Conservation (phyloP, 257 asterid species). For the Avicennia marina region DNA sequence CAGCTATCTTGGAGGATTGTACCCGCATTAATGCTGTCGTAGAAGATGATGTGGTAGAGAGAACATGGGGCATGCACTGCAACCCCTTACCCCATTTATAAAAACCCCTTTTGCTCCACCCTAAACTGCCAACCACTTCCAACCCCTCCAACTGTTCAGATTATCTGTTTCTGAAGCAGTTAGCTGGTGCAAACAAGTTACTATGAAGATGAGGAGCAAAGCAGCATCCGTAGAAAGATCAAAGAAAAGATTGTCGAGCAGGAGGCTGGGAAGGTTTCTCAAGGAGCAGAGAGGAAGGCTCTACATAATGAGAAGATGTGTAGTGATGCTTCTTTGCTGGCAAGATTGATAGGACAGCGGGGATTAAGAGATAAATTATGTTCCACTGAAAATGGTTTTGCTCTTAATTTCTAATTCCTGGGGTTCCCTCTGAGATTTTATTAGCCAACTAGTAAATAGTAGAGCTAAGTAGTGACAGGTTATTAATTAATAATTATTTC, state of each 20-base stretch:
- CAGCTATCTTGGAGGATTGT: slow-evolving; percentile 29
- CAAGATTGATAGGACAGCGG: neutral
- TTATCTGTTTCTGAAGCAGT: no score
- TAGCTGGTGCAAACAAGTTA: no score
- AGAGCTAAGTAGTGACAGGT: neutral
- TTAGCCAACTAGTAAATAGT: slow-evolving; percentile 24
- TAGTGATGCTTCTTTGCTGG: neutral
- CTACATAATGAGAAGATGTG: neutral
- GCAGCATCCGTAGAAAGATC: no score
- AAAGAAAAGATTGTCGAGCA: no score
- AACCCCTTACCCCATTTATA: slow-evolving; percentile 24
- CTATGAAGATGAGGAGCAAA: no score
- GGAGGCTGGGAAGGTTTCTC: no score
- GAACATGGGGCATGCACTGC: slow-evolving; percentile 1
- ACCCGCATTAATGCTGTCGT: slow-evolving; percentile 26
- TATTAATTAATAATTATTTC: no score
- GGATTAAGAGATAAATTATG: neutral
- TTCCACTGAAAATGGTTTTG: slow-evolving; percentile 1
- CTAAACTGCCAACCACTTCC: no score
- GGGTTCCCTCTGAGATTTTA: slow-evolving; percentile 1
- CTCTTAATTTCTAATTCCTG: slow-evolving; percentile 8
- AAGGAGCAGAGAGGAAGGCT: no score
- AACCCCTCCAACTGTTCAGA: no score
- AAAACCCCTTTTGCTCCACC: slow-evolving; percentile 30
- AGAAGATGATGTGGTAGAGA: slow-evolving; percentile 28